Conservation (phyloP, 495 filamentous ascomycete genomes). For the Evernia prunastri region DNA sequence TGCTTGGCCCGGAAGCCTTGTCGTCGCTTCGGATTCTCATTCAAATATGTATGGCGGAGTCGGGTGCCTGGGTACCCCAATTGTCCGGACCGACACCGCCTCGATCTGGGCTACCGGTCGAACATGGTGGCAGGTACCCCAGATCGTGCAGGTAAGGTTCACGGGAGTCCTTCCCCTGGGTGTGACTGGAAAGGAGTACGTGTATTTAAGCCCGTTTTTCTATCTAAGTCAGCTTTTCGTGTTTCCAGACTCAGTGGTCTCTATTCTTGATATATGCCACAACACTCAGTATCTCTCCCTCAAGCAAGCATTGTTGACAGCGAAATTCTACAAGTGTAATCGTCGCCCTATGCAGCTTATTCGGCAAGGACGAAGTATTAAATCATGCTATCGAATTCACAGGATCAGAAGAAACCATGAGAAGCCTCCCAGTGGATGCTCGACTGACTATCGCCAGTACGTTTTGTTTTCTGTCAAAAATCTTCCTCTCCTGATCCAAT, state of each 20-base stretch:
- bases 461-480: not conserved
- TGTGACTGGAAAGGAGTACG: slow-evolving; percentile 94
- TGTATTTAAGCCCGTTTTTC: too few relatives aligned
- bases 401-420: slow-evolving; percentile 70
- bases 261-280: too few relatives aligned
- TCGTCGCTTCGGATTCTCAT: slow-evolving; percentile 59
- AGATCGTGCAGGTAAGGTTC: slow-evolving; percentile 72
- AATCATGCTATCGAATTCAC: slow-evolving; percentile 92
- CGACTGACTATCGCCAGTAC: slow-evolving; percentile 68
- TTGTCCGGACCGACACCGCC: slow-evolving; percentile 83
- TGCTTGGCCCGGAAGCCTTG: slow-evolving; percentile 80
- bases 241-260: too few relatives aligned
- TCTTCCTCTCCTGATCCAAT: too few relatives aligned
- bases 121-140: slow-evolving; percentile 89
- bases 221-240: too few relatives aligned
- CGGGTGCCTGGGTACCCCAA: slow-evolving; percentile 66
- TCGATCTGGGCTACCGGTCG: slow-evolving; percentile 78
- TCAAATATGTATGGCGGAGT: slow-evolving; percentile 90
- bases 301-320: too few relatives aligned
- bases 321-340: too few relatives aligned
- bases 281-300: too few relatives aligned
- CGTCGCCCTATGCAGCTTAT: slow-evolving; percentile 78
- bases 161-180: slow-evolving; percentile 68
- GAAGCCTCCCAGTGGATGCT: slow-evolving; percentile 67
- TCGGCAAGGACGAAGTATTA: slow-evolving; percentile 83